A percentile compares a stretch with the other conserved stretches of the same genome.
phyloP scores from a whole-genome alignment of 1,284 basidiomycete species.

The Ceratobasidium sp. region DNA sequence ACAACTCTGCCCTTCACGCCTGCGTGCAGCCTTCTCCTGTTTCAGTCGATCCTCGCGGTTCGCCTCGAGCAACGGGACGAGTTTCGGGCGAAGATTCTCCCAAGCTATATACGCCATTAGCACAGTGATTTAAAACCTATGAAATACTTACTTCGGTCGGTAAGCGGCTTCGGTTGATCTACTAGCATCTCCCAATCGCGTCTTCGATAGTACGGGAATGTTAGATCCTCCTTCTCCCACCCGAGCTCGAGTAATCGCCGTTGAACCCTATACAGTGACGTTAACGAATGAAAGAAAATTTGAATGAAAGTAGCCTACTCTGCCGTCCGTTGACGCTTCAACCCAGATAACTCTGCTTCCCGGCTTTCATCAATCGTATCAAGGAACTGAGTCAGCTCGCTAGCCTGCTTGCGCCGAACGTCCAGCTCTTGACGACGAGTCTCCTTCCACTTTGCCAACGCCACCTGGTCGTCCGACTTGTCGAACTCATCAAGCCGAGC shows the following conservation, averaged over 20 bases:
- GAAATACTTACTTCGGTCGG: slow-evolving; percentile 35
- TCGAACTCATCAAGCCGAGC: not conserved
- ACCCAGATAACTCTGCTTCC: not conserved
- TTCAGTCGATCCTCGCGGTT: slow-evolving; percentile 31
- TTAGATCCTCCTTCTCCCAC: slow-evolving; percentile 44
- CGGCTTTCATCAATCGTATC: slow-evolving; percentile 6
- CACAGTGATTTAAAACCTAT: not conserved
- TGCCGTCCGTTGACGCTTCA: not conserved
- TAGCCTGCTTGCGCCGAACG: slow-evolving; percentile 4
- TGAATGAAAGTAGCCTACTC: slow-evolving; percentile 5
- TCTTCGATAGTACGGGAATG: not conserved
- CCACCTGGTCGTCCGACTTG: not conserved
- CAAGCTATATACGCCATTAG: slow-evolving; percentile 11
- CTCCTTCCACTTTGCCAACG: not conserved
- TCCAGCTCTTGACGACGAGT: not conserved
- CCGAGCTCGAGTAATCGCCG: slow-evolving; percentile 37
- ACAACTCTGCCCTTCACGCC: no score
- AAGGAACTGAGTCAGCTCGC: not conserved
- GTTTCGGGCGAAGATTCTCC: slow-evolving; percentile 40
- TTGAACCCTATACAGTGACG: not conserved
- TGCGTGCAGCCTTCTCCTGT: slow-evolving; percentile 21
- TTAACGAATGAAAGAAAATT: not conserved
- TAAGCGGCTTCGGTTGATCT: slow-evolving; percentile 36
- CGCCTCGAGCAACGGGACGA: slow-evolving; percentile 32
- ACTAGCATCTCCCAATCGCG: slow-evolving; percentile 35